Evolutionary conservation across 768 basidiomycete species (phyloP).

Genomic region (Candolleomyces eurysporus): DNA sequence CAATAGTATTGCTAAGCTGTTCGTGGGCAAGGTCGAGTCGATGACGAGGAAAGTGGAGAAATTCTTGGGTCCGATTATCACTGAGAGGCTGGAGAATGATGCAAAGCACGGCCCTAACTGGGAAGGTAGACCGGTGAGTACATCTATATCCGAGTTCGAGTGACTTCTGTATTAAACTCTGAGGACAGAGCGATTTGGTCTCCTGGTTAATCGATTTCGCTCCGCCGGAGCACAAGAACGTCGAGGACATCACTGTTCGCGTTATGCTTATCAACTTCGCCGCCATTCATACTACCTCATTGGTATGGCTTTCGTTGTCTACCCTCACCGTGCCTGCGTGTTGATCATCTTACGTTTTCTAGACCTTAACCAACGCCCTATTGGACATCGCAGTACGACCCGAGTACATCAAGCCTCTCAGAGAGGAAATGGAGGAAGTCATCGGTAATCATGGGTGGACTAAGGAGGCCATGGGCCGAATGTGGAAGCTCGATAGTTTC

Average conservation of each 20-base stretch:
- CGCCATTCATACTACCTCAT: conserved; percentile 39
- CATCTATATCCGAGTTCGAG: not conserved
- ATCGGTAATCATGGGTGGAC: conserved; percentile 33
- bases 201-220: conserved; percentile 45
- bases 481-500: conserved; percentile 46
- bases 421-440: conserved; percentile 40
- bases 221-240: conserved; percentile 24
- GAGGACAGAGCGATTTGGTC: conserved; percentile 40
- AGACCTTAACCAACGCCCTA: conserved; percentile 35
- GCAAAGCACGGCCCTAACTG: conserved; percentile 21
- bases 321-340: not conserved
- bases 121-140: conserved; percentile 23
- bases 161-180: too few species aligned
- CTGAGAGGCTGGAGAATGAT: conserved; percentile 23
- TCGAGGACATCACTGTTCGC: conserved; percentile 19
- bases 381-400: conserved; percentile 35
- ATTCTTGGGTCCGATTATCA: conserved; percentile 21
- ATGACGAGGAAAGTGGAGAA: conserved; percentile 10
- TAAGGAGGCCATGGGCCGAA: conserved; percentile 32
- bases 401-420: conserved; percentile 30
- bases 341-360: not conserved
- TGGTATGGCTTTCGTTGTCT: conserved; percentile 18
- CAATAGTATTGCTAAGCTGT: conserved; percentile 9
- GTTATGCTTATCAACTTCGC: conserved; percentile 37
- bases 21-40: conserved; percentile 9